Conservation (phyloP, 2,329 filamentous ascomycete genomes). For the Tolypocladium tropicale region DNA sequence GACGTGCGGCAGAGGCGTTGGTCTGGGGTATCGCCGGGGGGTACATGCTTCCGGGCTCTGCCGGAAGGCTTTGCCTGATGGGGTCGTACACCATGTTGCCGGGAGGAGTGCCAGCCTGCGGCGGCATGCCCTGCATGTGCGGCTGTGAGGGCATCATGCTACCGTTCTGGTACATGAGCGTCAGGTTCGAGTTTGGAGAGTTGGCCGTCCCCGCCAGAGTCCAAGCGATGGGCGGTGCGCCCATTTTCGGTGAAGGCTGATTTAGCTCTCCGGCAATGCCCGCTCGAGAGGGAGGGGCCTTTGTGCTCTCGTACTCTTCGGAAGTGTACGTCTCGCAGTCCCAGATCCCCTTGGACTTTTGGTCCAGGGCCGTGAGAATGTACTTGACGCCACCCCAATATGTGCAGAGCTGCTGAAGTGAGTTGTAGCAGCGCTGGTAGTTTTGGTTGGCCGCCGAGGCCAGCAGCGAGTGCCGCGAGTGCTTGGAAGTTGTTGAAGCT, state of each 20-base stretch:
- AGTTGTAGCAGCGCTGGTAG: slow-evolving; percentile 79
- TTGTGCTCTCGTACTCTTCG: slow-evolving; percentile 70
- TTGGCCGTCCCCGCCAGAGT: slow-evolving; percentile 82
- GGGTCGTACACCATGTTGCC: slow-evolving; percentile 53
- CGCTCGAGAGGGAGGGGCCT: slow-evolving; percentile 33
- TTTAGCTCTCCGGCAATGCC: slow-evolving; percentile 29
- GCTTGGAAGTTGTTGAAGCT: slow-evolving; percentile 19
- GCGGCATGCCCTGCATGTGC: slow-evolving; percentile 1
- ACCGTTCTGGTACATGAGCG: slow-evolving; percentile 60
- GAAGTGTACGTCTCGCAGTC: slow-evolving; percentile 58
- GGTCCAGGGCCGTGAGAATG: slow-evolving; percentile 75
- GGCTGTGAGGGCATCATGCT: slow-evolving; percentile 3
- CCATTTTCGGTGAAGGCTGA: slow-evolving; percentile 37
- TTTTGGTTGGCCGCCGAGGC: slow-evolving; percentile 78
- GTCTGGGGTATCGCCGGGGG: slow-evolving; percentile 39
- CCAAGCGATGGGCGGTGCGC: slow-evolving; percentile 56
- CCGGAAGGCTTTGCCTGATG: slow-evolving; percentile 42
- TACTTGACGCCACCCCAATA: slow-evolving; percentile 86
- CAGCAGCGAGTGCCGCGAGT: slow-evolving; percentile 61
- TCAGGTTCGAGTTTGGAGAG: slow-evolving; percentile 73
- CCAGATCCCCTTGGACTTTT: slow-evolving; percentile 78
- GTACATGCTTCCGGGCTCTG: slow-evolving; percentile 34
- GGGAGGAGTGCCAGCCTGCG: slow-evolving; percentile 36
- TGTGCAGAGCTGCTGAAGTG: slow-evolving; percentile 65
- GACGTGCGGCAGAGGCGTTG: slow-evolving; percentile 35